Percentiles rank a stretch among this genome's conserved stretches.
phyloP scores from a whole-genome alignment of 495 filamentous ascomycete species.

The Penicillium longicatenatum region DNA sequence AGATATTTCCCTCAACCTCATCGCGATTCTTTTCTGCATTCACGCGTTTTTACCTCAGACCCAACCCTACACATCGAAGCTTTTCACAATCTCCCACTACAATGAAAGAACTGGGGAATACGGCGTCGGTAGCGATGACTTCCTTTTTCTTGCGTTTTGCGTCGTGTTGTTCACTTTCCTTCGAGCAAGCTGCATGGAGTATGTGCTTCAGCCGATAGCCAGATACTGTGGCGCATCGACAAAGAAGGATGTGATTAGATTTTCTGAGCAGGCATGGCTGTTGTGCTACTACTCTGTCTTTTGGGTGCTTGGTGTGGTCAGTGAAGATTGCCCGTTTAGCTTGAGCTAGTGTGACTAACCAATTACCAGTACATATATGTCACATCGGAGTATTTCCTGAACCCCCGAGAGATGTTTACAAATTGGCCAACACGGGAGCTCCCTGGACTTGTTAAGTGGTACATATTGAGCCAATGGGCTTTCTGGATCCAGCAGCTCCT shows the following conservation, averaged over 20 bases:
- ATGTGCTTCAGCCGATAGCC: not conserved
- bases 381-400: not conserved
- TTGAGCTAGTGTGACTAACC: not conserved
- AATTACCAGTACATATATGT: not conserved
- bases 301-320: not conserved
- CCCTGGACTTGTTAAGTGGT: not conserved
- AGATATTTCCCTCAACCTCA: not conserved
- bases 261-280: not conserved
- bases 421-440: not conserved
- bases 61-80: not conserved
- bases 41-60: not conserved
- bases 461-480: not conserved
- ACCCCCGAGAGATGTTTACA: not conserved
- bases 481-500: not conserved
- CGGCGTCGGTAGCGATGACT: not conserved
- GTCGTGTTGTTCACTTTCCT: not conserved
- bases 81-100: slow-evolving; percentile 1
- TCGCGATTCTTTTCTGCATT: not conserved
- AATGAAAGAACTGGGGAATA: not conserved
- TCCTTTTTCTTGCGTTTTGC: not conserved
- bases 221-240: not conserved
- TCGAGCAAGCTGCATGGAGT: not conserved
- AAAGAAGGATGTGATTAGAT: not conserved
- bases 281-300: not conserved
- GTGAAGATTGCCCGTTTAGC: not conserved